These are phyloP conservation scores for Lichtheimia corymbifera DNA, from an alignment of 371 early-diverging fungal genomes.

Conservation along the genomic window DNA sequence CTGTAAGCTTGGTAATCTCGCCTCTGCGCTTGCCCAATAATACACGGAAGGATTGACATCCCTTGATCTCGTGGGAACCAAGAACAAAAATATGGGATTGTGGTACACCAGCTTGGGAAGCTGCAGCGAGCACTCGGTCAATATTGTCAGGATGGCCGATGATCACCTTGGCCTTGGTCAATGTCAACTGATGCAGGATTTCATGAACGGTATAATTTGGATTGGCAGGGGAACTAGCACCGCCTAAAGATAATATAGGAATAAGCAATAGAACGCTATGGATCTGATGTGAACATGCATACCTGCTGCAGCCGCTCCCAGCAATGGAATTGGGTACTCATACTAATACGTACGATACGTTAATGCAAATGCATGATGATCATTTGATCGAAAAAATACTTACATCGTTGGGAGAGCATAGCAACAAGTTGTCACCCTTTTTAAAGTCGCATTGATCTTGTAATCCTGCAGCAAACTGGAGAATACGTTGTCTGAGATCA, in stretches of 20 bases:
- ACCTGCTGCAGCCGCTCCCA: conserved; percentile 45
- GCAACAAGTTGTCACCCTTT: conserved; percentile 66
- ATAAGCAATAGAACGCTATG: no score
- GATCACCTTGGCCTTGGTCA: conserved; percentile 65
- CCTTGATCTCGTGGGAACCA: conserved; percentile 44
- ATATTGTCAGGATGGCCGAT: conserved; percentile 51
- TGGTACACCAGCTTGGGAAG: conserved; percentile 47
- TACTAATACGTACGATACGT: conserved; percentile 18
- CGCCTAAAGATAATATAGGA: conserved; percentile 38
- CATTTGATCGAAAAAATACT: not conserved
- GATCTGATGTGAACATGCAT: not conserved
- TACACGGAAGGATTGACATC: conserved; percentile 33
- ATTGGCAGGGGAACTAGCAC: conserved; percentile 71
- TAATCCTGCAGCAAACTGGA: conserved; percentile 74
- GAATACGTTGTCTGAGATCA: conserved; percentile 55
- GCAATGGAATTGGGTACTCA: conserved; percentile 38
- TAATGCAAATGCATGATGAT: not conserved
- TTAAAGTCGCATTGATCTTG: conserved; percentile 55
- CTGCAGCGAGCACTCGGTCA: conserved; percentile 55
- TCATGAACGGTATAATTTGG: conserved; percentile 77
- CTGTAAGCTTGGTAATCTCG: conserved; percentile 19
- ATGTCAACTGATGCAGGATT: conserved; percentile 71
- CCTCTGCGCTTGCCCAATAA: conserved; percentile 5
- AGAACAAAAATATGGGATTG: conserved; percentile 58
- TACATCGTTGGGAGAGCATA: conserved; percentile 75